Percentiles rank a stretch among this genome's conserved stretches.
These are phyloP conservation scores for Yamadazyma sp. DNA, from an alignment of 1,139 yeast genomes.

Conservation along the genomic window DNA sequence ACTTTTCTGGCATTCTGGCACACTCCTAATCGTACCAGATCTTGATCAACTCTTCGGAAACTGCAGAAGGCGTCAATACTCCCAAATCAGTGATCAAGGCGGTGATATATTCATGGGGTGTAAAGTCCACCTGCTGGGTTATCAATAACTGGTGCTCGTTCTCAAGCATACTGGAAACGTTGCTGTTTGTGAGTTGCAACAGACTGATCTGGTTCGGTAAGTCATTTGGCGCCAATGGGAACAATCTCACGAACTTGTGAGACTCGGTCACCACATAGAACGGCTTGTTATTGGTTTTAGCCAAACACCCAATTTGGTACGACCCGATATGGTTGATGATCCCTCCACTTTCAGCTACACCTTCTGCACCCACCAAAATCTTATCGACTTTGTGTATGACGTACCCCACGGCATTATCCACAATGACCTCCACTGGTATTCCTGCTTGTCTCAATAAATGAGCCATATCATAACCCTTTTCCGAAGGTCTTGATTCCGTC, in stretches of 20 bases:
- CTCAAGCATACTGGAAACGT: constrained; percentile 9
- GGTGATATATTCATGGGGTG: constrained; percentile 93
- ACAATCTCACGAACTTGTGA: constrained; percentile 94
- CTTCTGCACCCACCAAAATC: constrained; percentile 96
- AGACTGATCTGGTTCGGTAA: constrained; percentile 63
- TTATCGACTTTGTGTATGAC: constrained; percentile 90
- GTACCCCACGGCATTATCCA: constrained; percentile 92
- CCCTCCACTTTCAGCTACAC: constrained; percentile 98
- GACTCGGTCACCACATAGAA: constrained; percentile 93
- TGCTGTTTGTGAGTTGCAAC: constrained; percentile 14
- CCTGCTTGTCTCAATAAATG: constrained; percentile 65
- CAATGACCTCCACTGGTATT: constrained; percentile 88
- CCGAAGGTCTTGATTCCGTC: constrained; percentile 89
- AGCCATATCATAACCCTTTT: constrained; percentile 79
- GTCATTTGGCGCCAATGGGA: constrained; percentile 92
- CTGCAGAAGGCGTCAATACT: constrained; percentile 95
- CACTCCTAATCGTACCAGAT: constrained; percentile 83
- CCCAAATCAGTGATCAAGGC: constrained; percentile 96
- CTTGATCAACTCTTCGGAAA: constrained; percentile 93
- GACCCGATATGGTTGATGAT: constrained; percentile 95
- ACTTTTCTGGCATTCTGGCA: too few relatives aligned
- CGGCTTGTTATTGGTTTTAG: constrained; percentile 88
- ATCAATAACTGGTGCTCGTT: constrained; percentile 31
- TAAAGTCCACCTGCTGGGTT: constrained; percentile 71
- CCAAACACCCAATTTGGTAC: constrained; percentile 91